These are phyloP conservation scores for Fraxinus excelsior DNA, from an alignment of 257 asterid species.

Conservation along the genomic window DNA sequence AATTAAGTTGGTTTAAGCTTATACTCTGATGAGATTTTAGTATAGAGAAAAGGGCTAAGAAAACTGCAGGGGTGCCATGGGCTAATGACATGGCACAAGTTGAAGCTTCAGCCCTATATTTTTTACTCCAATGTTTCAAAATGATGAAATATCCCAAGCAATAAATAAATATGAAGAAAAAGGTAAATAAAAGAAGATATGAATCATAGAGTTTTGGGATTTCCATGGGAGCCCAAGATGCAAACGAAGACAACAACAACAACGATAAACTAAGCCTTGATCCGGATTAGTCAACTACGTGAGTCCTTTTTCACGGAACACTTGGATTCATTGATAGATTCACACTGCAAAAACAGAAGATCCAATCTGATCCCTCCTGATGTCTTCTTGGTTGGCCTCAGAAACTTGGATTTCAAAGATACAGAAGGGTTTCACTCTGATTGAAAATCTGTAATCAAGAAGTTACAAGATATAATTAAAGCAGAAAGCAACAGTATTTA, in stretches of 20 bases:
- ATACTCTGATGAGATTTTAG: constrained; percentile 25
- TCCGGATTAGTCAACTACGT: not conserved
- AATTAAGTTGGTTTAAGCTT: constrained; percentile 28
- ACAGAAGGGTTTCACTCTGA: not conserved
- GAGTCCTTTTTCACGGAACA: not conserved
- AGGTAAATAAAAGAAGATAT: constrained; percentile 37
- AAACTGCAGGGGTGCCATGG: constrained; percentile 61
- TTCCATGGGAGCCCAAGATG: constrained; percentile 35
- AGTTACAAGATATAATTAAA: not conserved
- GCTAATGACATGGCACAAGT: constrained; percentile 69
- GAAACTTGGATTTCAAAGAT: not conserved
- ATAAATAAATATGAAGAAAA: constrained; percentile 51
- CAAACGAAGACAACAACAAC: not conserved
- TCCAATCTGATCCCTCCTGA: constrained; percentile 2
- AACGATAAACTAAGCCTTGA: not conserved
- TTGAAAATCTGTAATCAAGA: not conserved
- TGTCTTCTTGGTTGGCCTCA: not conserved
- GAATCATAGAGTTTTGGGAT: constrained; percentile 33
- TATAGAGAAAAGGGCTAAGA: constrained; percentile 50
- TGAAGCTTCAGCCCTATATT: constrained; percentile 54
- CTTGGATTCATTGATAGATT: not conserved
- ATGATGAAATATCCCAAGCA: constrained; percentile 42
- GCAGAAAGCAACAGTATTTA: not conserved
- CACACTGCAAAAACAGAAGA: constrained; percentile 4
- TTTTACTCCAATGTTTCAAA: constrained; percentile 59